Conservation (phyloP, 2,329 filamentous ascomycete genomes). For the Diaporthe sp. region DNA sequence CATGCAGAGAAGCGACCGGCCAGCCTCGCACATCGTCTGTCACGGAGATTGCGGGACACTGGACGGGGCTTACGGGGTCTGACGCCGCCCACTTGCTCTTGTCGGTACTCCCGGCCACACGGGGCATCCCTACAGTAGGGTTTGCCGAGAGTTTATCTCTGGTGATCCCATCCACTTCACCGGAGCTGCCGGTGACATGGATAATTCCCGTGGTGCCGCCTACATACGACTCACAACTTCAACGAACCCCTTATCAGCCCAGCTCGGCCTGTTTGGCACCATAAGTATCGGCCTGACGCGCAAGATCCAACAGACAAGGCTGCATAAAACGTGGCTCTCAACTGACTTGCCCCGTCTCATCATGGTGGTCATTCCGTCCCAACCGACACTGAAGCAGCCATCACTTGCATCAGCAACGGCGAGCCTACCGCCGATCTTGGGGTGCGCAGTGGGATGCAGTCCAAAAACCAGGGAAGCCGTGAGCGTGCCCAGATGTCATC, state of each 20-base stretch:
- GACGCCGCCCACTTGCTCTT: slow-evolving; percentile 27
- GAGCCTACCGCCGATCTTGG: not conserved
- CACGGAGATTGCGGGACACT: slow-evolving; percentile 29
- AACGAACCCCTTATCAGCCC: slow-evolving; percentile 15
- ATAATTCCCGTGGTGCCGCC: slow-evolving; percentile 14
- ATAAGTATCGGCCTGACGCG: not conserved
- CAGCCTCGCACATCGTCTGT: slow-evolving; percentile 30
- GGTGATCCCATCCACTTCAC: slow-evolving; percentile 28
- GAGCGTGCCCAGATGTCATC: not conserved
- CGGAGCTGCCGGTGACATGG: slow-evolving; percentile 29
- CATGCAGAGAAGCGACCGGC: not conserved
- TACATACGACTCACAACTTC: not conserved
- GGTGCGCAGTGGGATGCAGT: not conserved
- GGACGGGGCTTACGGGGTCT: slow-evolving; percentile 27
- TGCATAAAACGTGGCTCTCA: not conserved
- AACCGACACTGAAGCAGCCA: not conserved
- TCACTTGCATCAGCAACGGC: not conserved
- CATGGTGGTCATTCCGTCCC: not conserved
- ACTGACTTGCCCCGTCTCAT: not conserved
- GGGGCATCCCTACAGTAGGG: slow-evolving; percentile 31
- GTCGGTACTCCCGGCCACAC: slow-evolving; percentile 26
- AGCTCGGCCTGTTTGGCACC: not conserved
- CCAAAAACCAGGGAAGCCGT: not conserved
- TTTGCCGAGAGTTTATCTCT: slow-evolving; percentile 33
- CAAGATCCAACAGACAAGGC: not conserved